These are phyloP conservation scores for Apiospora saccharicola DNA, from an alignment of 2,329 filamentous ascomycete genomes.

Conservation along the genomic window DNA sequence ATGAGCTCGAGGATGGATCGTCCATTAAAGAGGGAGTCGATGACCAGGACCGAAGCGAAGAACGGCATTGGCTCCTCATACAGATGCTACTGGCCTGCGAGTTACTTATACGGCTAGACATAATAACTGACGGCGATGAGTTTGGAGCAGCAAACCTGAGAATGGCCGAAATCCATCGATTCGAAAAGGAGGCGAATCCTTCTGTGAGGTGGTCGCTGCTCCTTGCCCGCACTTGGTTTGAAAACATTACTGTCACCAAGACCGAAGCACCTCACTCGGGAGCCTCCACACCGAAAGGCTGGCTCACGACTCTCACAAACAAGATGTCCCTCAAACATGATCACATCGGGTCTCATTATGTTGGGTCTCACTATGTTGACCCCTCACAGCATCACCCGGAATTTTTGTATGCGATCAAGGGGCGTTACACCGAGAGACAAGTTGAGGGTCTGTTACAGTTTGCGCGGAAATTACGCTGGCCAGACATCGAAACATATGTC, in stretches of 20 bases:
- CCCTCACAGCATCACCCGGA: conserved; percentile 43
- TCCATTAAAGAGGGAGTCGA: conserved; percentile 57
- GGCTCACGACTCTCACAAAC: conserved; percentile 66
- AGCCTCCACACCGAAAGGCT: conserved; percentile 48
- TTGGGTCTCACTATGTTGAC: conserved; percentile 46
- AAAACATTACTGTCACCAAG: conserved; percentile 68
- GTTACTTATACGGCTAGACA: conserved; percentile 69
- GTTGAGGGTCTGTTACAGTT: conserved; percentile 69
- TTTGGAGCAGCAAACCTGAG: conserved; percentile 58
- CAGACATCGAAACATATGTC: conserved; percentile 62
- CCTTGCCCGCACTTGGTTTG: conserved; percentile 71
- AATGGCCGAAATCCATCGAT: conserved; percentile 64
- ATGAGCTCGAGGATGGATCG: conserved; percentile 61
- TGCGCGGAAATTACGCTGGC: conserved; percentile 69
- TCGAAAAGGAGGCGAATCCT: conserved; percentile 66
- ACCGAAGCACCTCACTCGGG: conserved; percentile 46
- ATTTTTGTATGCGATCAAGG: conserved; percentile 58
- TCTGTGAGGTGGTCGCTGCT: conserved; percentile 74
- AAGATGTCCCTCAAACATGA: conserved; percentile 56
- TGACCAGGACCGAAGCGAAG: conserved; percentile 61
- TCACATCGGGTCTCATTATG: conserved; percentile 34
- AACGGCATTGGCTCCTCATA: conserved; percentile 72
- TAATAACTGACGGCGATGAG: conserved; percentile 67
- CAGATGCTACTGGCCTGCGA: conserved; percentile 72
- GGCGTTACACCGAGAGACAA: conserved; percentile 65